Evolutionary conservation across 1,139 yeast species (phyloP), one percentile per base, ranked within the genome.

Genomic region (Pichia sp.): DNA sequence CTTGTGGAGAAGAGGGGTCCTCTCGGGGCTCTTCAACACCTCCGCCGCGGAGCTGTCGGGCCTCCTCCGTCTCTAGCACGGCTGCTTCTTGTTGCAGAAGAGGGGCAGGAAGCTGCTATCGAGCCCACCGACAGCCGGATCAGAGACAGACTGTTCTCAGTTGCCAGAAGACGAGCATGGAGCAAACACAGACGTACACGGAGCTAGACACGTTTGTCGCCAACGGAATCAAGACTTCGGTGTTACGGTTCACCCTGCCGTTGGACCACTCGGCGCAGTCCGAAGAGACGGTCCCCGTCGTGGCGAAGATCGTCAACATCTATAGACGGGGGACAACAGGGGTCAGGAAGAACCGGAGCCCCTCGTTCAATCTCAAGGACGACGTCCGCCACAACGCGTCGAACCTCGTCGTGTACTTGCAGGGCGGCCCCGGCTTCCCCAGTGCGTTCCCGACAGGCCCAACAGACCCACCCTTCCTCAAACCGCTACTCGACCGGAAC

Each of bases 361-460:
- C 23, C 23, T 19, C 6, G 4, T 48, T 48, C 34, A 38, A 34
- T 41, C n/a, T 48, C 8, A 38, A 41, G 2, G 7, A 11, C 1
- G 51, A 40, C 10, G 16, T 48, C 6, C 46, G 45, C 1, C 54
- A 62, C 29, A 54, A 61, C 2, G 59, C 63, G 4, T 53, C 48
- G 5, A 75, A 75, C 50, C 56, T 77, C 1, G 64, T 78, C 10
- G 67, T 77, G 8, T 81, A 71, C 59, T 67, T 81, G 45, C 85
- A 81, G 66, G 85, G 85, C 5, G 85, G 85, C 0, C 86, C 86
- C 0, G 85, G 86, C 1, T 79, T 75, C 54, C 75, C 78, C 1
- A 70, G 80, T 54, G 66, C 72, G 1, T 70, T 72, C 4, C 79
- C 81, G 1, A 61, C 70, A 5, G 56, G 73, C 8, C 67, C 70